Conservation (phyloP, 2,329 filamentous ascomycete genomes). For the Verticillium klebahnii region DNA sequence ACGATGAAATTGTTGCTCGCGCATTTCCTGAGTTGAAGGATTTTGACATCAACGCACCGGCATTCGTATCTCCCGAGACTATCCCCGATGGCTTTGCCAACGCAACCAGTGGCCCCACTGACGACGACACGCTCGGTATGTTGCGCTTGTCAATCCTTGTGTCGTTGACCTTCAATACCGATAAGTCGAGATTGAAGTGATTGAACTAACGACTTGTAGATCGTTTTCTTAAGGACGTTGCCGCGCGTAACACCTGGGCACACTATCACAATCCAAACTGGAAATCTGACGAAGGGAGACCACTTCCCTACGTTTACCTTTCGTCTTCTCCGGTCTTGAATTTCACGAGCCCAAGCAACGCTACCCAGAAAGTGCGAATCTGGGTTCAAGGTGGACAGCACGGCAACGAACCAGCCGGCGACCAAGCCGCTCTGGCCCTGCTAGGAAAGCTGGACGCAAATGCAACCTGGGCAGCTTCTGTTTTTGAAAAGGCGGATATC, state of each 20-base stretch:
- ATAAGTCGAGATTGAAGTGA: too few relatives aligned
- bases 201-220: constrained; percentile 1
- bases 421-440: constrained; percentile 22
- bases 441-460: constrained; percentile 24
- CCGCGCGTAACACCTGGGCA: constrained; percentile 16
- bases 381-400: constrained; percentile 26
- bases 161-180: background rate
- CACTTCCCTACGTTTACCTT: constrained; percentile 10
- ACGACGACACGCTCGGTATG: constrained; percentile 4
- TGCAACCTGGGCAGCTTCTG: constrained; percentile 18
- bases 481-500: constrained; percentile 22
- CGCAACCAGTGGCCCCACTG: constrained; percentile 23
- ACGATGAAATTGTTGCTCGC: constrained; percentile 19
- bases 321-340: background rate
- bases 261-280: constrained; percentile 14
- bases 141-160: too few relatives aligned
- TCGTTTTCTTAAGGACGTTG: constrained; percentile 15
- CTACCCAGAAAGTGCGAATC: constrained; percentile 20
- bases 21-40: constrained; percentile 22
- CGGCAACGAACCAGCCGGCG: constrained; percentile 26
- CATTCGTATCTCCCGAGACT: constrained; percentile 17
- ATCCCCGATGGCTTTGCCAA: constrained; percentile 18
- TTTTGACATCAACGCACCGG: constrained; percentile 20
- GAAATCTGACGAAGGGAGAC: constrained; percentile 10
- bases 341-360: background rate